Evolutionary conservation across 2,329 filamentous ascomycete species (phyloP), one percentile per base, ranked within the genome.

Genomic region (Bipolaris gigantea): DNA sequence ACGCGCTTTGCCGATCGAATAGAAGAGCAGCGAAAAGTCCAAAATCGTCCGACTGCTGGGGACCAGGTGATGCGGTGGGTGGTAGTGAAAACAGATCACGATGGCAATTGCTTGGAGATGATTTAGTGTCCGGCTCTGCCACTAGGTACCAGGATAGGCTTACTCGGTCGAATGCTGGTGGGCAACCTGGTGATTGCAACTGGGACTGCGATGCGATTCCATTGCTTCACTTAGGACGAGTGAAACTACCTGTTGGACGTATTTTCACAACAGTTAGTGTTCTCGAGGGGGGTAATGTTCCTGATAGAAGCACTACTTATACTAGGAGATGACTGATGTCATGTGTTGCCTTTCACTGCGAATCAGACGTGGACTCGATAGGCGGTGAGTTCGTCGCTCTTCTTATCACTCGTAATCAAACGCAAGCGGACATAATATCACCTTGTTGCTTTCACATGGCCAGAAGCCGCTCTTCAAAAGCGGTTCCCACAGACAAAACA

Each of bases 1-100:
- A 60, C 3, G 48, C 57, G 10, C n/a, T 6, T 18, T 51, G 46
- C 7, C 56, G 57, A 54, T 59, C 15, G 25, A 55, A 54, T 3
- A 62, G 44, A 3, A 59, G 45, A 9, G 36, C 47, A 30, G 47
- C 32, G 8, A 65, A 51, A 2, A 66, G 36, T 34, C 54, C 38
- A 15, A 25, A n/a, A 2, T 11, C 40, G 13, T 50, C 35, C 2
- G 43, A 21, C 4, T 2, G 10, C 19, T 35, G 48, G 7, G 21
- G 13, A n/a, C n/a, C 5, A 3, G 38, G n/a, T 13, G 11, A 7
- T 34, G 32, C 4, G 21, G 10, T 18, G n/a, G 3, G 30, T 8
- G n/a, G 0, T 33, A 43, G 19, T 43, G 48, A 52, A 9, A 30
- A 13, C n/a, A 19, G 4, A 6, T 18, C 18, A n/a, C 27, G 48